Base-by-base conservation (phyloP, 2,329 filamentous ascomycete genomes). In the Botrytis galanthina region DNA sequence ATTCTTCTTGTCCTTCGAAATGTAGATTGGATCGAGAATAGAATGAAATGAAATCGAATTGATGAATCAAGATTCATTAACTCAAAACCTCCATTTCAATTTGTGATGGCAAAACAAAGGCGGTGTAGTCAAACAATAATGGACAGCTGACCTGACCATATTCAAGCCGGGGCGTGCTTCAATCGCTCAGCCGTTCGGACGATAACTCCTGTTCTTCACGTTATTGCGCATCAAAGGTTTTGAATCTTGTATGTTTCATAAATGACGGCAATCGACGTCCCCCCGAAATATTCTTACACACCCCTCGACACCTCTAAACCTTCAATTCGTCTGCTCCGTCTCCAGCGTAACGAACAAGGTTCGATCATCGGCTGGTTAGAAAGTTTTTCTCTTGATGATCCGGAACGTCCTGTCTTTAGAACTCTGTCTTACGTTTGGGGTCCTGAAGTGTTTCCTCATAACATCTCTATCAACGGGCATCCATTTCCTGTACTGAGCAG, bases 331-430 rank as follows among this genome's bases (percentile, higher is more conserved):
- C 70, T 74, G 39, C 29, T 72, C 32, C 48, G 62, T 62, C 46
- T 74, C 32, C 70, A 69, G 29, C 22, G 32, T 0, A 54, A 69
- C 44, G 16, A 46, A 68, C 48, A 44, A 29, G 73, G 70, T 22
- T 68, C 61, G 22, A 62, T 74, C 54, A 73, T 6, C 46, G 70
- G 73, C 62, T 68, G 5, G 51, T 63, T 74, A 32, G 51, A 74
- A n/a, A 8, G 7, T 9, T 74, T 73, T 39, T 4, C 26, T 9
- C 46, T 67, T 18, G 64, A 51, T 7, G 16, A 26, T 26, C 16
- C 46, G 4, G n/a, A n/a, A 35, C 51, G 64, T n/a, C 64, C 64
- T 7, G 8, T 4, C 10, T 67, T 67, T 26, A 54, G 10, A 14
- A 54, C 46, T 7, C 10, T 67, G 8, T 67, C 64, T 29, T 67